phyloP scores from a whole-genome alignment of 192 early-diverging fungal species.

The Dissophora ornata region DNA sequence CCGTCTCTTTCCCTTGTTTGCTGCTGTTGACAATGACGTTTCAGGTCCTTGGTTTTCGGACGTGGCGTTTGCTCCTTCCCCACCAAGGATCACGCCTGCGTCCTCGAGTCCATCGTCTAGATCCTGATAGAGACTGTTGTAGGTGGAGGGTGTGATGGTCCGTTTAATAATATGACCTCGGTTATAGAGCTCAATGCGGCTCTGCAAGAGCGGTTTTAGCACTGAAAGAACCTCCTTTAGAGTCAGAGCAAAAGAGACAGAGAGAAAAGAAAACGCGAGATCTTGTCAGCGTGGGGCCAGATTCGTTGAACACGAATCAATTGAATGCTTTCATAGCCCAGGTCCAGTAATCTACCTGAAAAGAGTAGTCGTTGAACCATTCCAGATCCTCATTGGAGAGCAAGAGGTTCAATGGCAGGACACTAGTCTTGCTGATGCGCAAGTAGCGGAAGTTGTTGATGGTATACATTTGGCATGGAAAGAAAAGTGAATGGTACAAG shows the following conservation, averaged over 20 bases:
- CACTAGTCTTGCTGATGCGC: conserved; percentile 38
- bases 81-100: conserved; percentile 34
- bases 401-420: conserved; percentile 33
- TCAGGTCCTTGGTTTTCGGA: not conserved
- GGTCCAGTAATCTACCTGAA: no score
- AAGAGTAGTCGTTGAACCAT: conserved; percentile 49
- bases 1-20: not conserved
- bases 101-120: conserved; percentile 34
- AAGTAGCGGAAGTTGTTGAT: conserved; percentile 43
- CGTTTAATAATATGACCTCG: conserved; percentile 31
- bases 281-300: not conserved
- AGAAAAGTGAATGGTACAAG: not conserved
- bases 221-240: conserved; percentile 43
- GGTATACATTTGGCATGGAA: conserved; percentile 42
- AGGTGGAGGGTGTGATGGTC: not conserved
- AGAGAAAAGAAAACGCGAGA: not conserved
- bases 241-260: not conserved
- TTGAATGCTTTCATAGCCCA: no score
- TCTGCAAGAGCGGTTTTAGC: conserved; percentile 29
- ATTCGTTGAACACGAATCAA: no score
- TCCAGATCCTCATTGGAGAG: conserved; percentile 45
- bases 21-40: not conserved
- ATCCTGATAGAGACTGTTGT: conserved; percentile 5
- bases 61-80: no score
- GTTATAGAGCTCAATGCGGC: conserved; percentile 28